These are phyloP conservation scores for Podospora conica DNA, from an alignment of 495 filamentous ascomycete genomes.

Conservation along the genomic window DNA sequence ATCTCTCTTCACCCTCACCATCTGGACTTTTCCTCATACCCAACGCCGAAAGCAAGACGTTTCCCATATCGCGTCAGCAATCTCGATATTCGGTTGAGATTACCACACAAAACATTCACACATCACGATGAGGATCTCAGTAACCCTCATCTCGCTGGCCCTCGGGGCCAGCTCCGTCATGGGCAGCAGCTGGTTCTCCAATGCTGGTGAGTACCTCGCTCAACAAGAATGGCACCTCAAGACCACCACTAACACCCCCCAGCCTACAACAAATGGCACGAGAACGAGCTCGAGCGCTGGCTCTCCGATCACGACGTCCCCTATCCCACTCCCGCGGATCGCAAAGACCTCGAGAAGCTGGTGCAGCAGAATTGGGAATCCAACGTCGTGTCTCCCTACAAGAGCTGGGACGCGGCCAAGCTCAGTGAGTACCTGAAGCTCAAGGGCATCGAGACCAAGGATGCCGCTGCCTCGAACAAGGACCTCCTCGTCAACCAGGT, in stretches of 20 bases:
- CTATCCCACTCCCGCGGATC: constrained; percentile 76
- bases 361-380: constrained; percentile 84
- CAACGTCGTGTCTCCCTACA: constrained; percentile 61
- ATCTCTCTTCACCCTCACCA: neutral
- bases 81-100: neutral
- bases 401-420: constrained; percentile 61
- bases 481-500: constrained; percentile 61
- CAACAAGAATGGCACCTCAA: too few relatives aligned
- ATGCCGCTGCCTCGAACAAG: constrained; percentile 55
- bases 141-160: constrained; percentile 60
- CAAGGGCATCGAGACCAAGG: constrained; percentile 63
- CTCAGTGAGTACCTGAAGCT: constrained; percentile 58
- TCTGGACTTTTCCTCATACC: neutral
- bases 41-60: neutral
- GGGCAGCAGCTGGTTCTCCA: constrained; percentile 74
- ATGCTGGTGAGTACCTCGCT: constrained; percentile 66
- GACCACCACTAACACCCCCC: neutral
- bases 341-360: constrained; percentile 74
- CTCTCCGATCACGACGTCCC: constrained; percentile 89
- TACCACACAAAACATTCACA: constrained; percentile 8
- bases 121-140: constrained; percentile 64
- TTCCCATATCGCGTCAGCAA: neutral
- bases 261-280: constrained; percentile 98
- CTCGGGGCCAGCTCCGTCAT: constrained; percentile 63
- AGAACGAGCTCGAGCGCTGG: constrained; percentile 96